Conservation (phyloP, 169 alveolate genomes). For the Plasmodium relictum region DNA sequence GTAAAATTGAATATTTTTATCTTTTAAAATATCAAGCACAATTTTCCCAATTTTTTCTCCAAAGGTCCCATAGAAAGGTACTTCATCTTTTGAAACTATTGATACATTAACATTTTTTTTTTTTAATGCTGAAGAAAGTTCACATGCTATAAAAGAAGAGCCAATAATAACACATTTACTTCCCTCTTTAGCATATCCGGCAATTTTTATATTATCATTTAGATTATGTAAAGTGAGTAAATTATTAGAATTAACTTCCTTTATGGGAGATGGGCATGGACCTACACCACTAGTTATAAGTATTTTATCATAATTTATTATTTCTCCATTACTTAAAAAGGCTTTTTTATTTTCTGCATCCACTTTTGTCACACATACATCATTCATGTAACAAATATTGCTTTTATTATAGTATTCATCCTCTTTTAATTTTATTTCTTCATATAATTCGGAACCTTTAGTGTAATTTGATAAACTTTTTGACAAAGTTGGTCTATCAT, state of each 20-base stretch:
- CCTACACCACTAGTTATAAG: constrained; percentile 83
- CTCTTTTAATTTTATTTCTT: constrained; percentile 80
- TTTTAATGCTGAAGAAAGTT: constrained; percentile 82
- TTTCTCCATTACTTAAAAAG: constrained; percentile 80
- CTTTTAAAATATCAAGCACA: constrained; percentile 77
- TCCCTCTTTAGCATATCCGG: constrained; percentile 78
- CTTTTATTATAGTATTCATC: constrained; percentile 75
- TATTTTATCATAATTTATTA: constrained; percentile 82
- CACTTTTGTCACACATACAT: constrained; percentile 77
- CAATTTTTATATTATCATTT: constrained; percentile 74
- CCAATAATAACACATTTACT: constrained; percentile 83
- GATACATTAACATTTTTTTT: constrained; percentile 81
- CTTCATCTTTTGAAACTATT: constrained; percentile 79
- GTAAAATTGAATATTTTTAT: constrained; percentile 78
- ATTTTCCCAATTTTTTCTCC: constrained; percentile 82
- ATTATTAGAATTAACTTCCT: constrained; percentile 29
- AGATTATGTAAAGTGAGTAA: constrained; percentile 81
- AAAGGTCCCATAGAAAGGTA: constrained; percentile 78
- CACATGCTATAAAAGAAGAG: constrained; percentile 87
- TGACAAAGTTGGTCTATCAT: constrained; percentile 85
- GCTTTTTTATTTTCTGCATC: constrained; percentile 78
- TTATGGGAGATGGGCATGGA: constrained; percentile 72
- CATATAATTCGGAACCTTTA: constrained; percentile 72
- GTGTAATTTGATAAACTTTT: constrained; percentile 75
- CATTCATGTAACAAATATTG: constrained; percentile 78